Conservation (phyloP, 768 basidiomycete genomes). For the Calvatia gigantea region DNA sequence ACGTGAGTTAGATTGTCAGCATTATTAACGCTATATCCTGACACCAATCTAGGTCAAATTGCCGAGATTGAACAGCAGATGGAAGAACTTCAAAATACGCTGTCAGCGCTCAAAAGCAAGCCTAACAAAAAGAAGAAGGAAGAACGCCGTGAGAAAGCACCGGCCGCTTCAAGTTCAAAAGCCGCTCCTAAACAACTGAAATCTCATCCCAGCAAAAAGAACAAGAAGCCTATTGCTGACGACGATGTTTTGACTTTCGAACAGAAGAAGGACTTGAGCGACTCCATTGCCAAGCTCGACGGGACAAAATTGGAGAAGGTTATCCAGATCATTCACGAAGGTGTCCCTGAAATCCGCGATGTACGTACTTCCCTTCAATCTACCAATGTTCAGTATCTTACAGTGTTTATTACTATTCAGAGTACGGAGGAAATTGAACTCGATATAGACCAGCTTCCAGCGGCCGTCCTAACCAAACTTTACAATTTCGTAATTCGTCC, state of each 20-base stretch:
- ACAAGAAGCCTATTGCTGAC: constrained; percentile 66
- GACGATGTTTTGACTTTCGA: constrained; percentile 88
- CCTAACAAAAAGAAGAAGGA: constrained; percentile 60
- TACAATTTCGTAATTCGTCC: constrained; percentile 95
- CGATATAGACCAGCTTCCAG: constrained; percentile 91
- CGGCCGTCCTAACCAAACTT: constrained; percentile 82
- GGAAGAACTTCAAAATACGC: constrained; percentile 67
- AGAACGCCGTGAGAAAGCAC: constrained; percentile 52
- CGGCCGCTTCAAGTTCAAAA: constrained; percentile 66
- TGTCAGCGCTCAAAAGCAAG: constrained; percentile 57
- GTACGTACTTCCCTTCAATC: constrained; percentile 44
- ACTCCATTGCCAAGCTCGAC: constrained; percentile 86
- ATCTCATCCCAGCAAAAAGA: constrained; percentile 43
- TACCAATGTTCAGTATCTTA: constrained; percentile 13
- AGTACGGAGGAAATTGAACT: constrained; percentile 98
- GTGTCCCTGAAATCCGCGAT: constrained; percentile 89
- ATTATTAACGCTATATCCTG: constrained; percentile 16
- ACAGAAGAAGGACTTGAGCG: constrained; percentile 98
- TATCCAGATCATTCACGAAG: constrained; percentile 93
- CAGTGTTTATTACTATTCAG: constrained; percentile 34
- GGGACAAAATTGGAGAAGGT: constrained; percentile 83
- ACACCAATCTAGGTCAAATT: constrained; percentile 55
- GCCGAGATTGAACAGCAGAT: constrained; percentile 80
- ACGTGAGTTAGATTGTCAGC: constrained; percentile 43
- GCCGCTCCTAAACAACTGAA: constrained; percentile 47